phyloP scores from a whole-genome alignment of 2,329 filamentous ascomycete species.

The Fusarium equiseti region DNA sequence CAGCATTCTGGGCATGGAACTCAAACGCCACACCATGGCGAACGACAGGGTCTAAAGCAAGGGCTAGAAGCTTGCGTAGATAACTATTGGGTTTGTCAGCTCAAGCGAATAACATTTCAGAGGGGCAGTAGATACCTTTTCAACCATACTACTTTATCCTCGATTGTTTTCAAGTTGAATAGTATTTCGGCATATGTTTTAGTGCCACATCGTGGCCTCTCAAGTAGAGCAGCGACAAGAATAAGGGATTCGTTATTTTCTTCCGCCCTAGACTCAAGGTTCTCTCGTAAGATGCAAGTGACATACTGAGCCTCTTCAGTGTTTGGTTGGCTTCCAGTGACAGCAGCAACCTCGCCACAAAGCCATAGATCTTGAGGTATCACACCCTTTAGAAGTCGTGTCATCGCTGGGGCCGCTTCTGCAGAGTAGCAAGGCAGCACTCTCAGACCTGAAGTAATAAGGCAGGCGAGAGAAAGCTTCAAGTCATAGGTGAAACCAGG shows the following conservation, averaged over 20 bases:
- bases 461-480: neutral
- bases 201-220: neutral
- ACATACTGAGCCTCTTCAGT: neutral
- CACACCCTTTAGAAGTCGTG: neutral
- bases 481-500: neutral
- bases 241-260: neutral
- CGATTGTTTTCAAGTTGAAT: neutral
- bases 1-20: neutral
- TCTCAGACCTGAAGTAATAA: neutral
- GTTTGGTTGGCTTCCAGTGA: neutral
- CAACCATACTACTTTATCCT: neutral
- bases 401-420: neutral
- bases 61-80: neutral
- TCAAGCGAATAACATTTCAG: accelerated
- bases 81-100: neutral
- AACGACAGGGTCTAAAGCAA: neutral
- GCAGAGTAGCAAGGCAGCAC: too few relatives aligned
- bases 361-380: neutral
- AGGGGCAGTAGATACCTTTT: neutral
- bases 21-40: neutral
- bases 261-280: neutral
- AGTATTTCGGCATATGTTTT: neutral
- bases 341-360: neutral
- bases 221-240: neutral
- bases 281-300: neutral